These are phyloP conservation scores for Hypericum androsaemum DNA, from an alignment of 345 rosid species.

Conservation along the genomic window DNA sequence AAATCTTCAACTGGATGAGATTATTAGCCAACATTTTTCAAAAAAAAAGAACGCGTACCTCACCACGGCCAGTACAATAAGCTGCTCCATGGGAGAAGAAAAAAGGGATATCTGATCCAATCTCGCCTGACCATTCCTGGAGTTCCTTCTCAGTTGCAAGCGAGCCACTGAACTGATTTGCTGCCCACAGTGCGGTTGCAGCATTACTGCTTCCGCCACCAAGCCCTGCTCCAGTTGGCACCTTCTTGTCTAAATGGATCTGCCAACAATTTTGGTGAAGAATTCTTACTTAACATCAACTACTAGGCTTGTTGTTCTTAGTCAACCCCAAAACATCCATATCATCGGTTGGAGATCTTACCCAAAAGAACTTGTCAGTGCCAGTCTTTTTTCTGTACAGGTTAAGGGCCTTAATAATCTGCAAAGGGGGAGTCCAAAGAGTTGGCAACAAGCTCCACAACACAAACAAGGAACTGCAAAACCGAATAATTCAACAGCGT, in stretches of 20 bases:
- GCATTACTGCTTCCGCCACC: constrained; percentile 99
- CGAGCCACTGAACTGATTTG: constrained; percentile 74
- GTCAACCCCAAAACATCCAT: not conserved
- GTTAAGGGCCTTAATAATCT: constrained; percentile 90
- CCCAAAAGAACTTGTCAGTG: constrained; percentile 72
- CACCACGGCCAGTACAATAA: constrained; percentile 94
- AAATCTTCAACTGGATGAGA: not conserved
- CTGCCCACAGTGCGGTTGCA: constrained; percentile 98
- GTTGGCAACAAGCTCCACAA: constrained; percentile 6
- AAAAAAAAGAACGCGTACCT: constrained; percentile 39
- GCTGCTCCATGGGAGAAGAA: constrained; percentile 96
- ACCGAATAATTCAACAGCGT: not conserved
- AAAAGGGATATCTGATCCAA: constrained; percentile 95
- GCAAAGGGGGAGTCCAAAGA: constrained; percentile 15
- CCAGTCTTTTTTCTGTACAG: constrained; percentile 88
- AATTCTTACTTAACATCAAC: not conserved
- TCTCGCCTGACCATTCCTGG: constrained; percentile 93
- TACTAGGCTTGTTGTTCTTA: no score
- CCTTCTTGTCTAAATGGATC: constrained; percentile 87
- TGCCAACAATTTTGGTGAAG: constrained; percentile 21
- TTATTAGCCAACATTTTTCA: constrained; percentile 5
- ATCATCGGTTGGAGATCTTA: constrained; percentile 15
- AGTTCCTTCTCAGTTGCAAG: constrained; percentile 77
- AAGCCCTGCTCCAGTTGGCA: constrained; percentile 92
- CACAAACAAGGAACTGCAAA: not conserved